Evolutionary conservation across 371 early-diverging fungal species (phyloP).

Genomic region (Blastocladiella emersonii): DNA sequence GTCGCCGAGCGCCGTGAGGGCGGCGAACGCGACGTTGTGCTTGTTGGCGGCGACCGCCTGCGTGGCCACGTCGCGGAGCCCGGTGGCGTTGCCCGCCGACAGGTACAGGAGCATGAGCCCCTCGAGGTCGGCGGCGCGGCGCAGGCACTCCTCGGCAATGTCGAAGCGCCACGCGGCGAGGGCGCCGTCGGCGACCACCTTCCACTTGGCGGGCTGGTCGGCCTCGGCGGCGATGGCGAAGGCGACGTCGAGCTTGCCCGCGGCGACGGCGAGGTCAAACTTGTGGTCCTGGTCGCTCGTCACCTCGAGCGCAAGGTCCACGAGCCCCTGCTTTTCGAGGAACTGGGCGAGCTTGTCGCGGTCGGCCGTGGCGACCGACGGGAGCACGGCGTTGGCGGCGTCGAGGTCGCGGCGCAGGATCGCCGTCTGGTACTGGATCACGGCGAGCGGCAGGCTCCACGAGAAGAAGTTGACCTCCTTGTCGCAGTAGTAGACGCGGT

Average conservation of each 20-base stretch:
- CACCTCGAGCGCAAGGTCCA: constrained; percentile 69
- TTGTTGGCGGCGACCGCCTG: constrained; percentile 61
- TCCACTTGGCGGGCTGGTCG: constrained; percentile 79
- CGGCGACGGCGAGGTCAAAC: constrained; percentile 84
- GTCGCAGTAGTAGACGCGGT: constrained; percentile 84
- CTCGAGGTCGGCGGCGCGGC: constrained; percentile 73
- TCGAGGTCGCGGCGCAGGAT: constrained; percentile 82
- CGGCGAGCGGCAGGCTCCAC: constrained; percentile 76
- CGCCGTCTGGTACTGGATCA: constrained; percentile 93
- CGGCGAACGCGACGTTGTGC: constrained; percentile 80
- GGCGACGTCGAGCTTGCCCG: constrained; percentile 70
- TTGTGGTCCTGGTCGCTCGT: constrained; percentile 86
- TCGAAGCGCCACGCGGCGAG: constrained; percentile 61
- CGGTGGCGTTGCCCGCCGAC: constrained; percentile 63
- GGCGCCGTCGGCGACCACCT: constrained; percentile 78
- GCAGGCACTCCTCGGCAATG: constrained; percentile 79
- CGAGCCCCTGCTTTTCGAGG: constrained; percentile 65
- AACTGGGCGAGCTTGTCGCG: constrained; percentile 83
- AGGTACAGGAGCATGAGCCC: constrained; percentile 80
- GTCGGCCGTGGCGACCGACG: constrained; percentile 71
- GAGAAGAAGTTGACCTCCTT: constrained; percentile 80
- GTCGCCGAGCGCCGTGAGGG: constrained; percentile 56
- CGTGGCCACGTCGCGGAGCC: constrained; percentile 56
- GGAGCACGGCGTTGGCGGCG: constrained; percentile 58
- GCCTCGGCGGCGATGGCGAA: constrained; percentile 66